Percentiles rank a stretch among this genome's conserved stretches.
phyloP scores from a whole-genome alignment of 352 stramenopile species.

The Phytophthora hibernalis region DNA sequence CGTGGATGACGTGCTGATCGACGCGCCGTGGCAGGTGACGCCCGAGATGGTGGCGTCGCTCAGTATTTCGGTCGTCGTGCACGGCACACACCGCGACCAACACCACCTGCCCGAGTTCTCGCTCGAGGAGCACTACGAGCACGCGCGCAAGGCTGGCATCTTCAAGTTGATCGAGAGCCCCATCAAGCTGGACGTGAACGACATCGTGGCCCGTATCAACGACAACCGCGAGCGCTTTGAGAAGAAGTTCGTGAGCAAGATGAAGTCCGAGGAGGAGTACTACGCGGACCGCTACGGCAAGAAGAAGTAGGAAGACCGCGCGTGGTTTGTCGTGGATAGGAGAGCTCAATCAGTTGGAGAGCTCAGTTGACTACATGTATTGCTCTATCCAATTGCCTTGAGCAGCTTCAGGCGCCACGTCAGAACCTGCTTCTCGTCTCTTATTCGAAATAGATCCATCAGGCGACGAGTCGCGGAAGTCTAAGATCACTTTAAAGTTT shows the following conservation, averaged over 20 bases:
- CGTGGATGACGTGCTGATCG: constrained; percentile 98
- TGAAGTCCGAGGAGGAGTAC: constrained; percentile 93
- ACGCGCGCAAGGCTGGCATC: constrained; percentile 82
- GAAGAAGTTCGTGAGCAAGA: constrained; percentile 94
- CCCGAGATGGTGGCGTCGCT: constrained; percentile 96
- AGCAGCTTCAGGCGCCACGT: constrained; percentile 33
- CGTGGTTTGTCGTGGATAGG: constrained; percentile 3
- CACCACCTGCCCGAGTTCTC: constrained; percentile 65
- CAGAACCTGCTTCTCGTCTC: constrained; percentile 21
- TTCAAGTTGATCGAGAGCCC: constrained; percentile 83
- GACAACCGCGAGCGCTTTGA: constrained; percentile 91
- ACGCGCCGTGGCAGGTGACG: constrained; percentile 95
- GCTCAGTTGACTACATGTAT: constrained; percentile 23
- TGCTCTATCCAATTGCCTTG: constrained; percentile 19
- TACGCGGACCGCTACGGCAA: constrained; percentile 91
- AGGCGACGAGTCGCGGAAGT: too few relatives aligned
- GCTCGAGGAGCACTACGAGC: constrained; percentile 83
- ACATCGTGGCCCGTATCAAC: constrained; percentile 91
- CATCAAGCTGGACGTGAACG: constrained; percentile 80
- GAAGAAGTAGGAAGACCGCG: constrained; percentile 47
- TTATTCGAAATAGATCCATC: not conserved
- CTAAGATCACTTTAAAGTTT: constrained; percentile 14
- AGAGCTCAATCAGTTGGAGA: not conserved
- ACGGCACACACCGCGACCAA: constrained; percentile 88
- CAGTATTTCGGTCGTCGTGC: constrained; percentile 83